phyloP scores from a whole-genome alignment of 228 moss, liverwort and hornwort species.

The Sphagnum fallax region DNA sequence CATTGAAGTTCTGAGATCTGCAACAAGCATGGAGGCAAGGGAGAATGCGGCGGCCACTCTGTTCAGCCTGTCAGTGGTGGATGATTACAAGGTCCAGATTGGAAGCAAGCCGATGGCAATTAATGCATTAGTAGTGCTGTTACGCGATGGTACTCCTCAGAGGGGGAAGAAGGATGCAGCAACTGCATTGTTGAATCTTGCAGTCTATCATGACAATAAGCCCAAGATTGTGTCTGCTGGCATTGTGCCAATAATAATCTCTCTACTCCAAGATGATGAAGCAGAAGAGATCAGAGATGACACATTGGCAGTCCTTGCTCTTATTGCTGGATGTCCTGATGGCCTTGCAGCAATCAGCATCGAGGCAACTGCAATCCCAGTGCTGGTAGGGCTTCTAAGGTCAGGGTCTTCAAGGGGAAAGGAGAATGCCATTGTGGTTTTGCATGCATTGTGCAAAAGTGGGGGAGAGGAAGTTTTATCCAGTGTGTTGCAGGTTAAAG shows the following conservation, averaged over 20 bases:
- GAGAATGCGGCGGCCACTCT: slow-evolving; percentile 87
- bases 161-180: slow-evolving; percentile 83
- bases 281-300: slow-evolving; percentile 53
- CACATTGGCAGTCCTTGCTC: slow-evolving; percentile 55
- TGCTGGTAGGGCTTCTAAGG: slow-evolving; percentile 51
- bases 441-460: slow-evolving; percentile 57
- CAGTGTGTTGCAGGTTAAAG: slow-evolving; percentile 6
- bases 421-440: slow-evolving; percentile 57
- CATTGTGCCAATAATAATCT: slow-evolving; percentile 53
- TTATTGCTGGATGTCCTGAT: slow-evolving; percentile 45
- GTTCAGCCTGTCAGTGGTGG: slow-evolving; percentile 73
- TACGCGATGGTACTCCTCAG: slow-evolving; percentile 57
- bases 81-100: slow-evolving; percentile 67
- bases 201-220: slow-evolving; percentile 65
- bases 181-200: slow-evolving; percentile 69
- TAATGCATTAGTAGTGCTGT: slow-evolving; percentile 59
- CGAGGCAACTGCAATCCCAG: slow-evolving; percentile 47
- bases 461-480: slow-evolving; percentile 34
- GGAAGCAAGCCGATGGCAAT: slow-evolving; percentile 50
- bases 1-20: slow-evolving; percentile 52
- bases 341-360: slow-evolving; percentile 43
- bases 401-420: slow-evolving; percentile 57
- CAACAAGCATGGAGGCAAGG: slow-evolving; percentile 71
- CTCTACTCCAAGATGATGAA: slow-evolving; percentile 48
- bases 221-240: slow-evolving; percentile 62